Evolutionary conservation across 2,329 filamentous ascomycete genomes (phyloP), one percentile per base, ranked within the genome.

Genomic region (Diaporthe sp.): DNA sequence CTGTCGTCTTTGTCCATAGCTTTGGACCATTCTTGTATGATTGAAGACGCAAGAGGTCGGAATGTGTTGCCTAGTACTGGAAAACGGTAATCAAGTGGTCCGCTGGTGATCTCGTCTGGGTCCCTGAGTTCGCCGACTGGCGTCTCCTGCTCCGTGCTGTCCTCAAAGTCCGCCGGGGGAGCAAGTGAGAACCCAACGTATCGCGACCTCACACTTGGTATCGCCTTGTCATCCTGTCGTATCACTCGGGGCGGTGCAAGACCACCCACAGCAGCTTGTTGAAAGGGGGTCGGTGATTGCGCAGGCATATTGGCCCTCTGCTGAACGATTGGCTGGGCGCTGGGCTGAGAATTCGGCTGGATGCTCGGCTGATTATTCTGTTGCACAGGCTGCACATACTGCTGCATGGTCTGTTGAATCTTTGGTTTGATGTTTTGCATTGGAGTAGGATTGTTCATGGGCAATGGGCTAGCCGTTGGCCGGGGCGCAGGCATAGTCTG

Each of bases 21-120:
- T 40, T 64, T 74, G 9, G 69, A 54, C 75, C 75, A 76, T n/a
- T 70, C 64, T 35, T 52, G 69, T 54, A 76, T 17, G 40, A 76
- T 72, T 17, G 52, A 45, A 66, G 57, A 61, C 12, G 75, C 68
- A 57, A 60, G 52, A 64, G 68, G 57, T 2, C 57, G 67, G 12
- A 30, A 4, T 22, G 57, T 50, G 17, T 52, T 40, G 54, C 70
- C 67, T 22, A 25, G 52, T 19, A 42, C 47, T 38, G 69, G 68
- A 28, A 70, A 74, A 42, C 52, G 50, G 47, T 57, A 33, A 33
- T 58, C 68, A 19, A 74, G 61, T 30, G 61, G 64, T 12, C 22
- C 22, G 17, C 60, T 61, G 12, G 64, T 38, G 30, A 55, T 69
- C 22, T 76, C 72, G 38, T 57, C 57, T 17, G 75, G 75, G 28